Conservation (phyloP, 176 grass and related monocot genomes). For the Phyllostachys edulis region DNA sequence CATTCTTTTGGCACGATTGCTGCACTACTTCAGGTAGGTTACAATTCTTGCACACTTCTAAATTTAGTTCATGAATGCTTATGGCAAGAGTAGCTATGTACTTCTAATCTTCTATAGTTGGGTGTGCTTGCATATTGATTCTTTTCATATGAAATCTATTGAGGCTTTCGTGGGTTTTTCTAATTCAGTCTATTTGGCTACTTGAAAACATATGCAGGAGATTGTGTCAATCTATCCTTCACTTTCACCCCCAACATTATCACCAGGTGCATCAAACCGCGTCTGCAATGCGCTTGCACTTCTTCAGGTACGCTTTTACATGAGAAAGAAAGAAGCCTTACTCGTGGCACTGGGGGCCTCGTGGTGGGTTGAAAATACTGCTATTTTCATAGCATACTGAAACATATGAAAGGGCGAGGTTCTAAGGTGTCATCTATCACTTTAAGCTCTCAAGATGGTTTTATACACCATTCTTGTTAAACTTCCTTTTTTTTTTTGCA, state of each 20-base stretch:
- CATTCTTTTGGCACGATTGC: constrained; percentile 83
- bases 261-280: constrained; percentile 70
- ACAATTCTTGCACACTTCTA: constrained; percentile 18
- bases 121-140: not conserved
- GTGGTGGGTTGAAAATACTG: not conserved
- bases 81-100: constrained; percentile 4
- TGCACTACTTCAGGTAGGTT: constrained; percentile 72
- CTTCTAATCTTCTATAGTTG: not conserved
- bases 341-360: not conserved
- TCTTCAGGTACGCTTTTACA: constrained; percentile 67
- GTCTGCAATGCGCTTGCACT: constrained; percentile 96
- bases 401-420: not conserved
- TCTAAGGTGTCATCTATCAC: not conserved
- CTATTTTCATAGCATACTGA: not conserved
- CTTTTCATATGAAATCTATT: not conserved
- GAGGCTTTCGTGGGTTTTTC: not conserved
- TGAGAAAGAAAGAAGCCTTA: constrained; percentile 25
- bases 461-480: constrained; percentile 7
- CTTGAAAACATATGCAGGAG: constrained; percentile 59
- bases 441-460: not conserved
- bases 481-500: constrained; percentile 35
- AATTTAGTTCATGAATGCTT: constrained; percentile 25
- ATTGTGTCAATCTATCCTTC: constrained; percentile 74
- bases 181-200: constrained; percentile 12
- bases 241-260: constrained; percentile 72